Evolutionary conservation across 768 basidiomycete species (phyloP).

Genomic region (Macrolepiota fuliginosa): DNA sequence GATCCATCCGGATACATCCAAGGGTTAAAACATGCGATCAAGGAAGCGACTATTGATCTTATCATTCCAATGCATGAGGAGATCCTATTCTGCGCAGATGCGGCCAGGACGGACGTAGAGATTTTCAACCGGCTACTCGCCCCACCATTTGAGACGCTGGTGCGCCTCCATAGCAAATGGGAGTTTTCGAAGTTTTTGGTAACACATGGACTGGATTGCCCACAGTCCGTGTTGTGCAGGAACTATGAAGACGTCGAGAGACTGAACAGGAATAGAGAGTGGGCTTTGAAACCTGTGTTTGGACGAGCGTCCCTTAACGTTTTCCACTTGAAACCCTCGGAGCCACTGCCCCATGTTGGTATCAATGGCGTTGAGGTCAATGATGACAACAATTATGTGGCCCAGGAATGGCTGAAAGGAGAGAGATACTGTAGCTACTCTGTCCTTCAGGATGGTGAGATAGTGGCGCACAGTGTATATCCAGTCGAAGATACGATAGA

Average conservation of each 20-base stretch:
- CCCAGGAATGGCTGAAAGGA: constrained; percentile 20
- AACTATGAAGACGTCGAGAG: constrained; percentile 14
- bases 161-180: constrained; percentile 22
- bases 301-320: constrained; percentile 18
- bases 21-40: constrained; percentile 14
- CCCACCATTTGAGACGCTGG: constrained; percentile 16
- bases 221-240: constrained; percentile 15
- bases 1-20: constrained; percentile 17
- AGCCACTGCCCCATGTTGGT: constrained; percentile 10
- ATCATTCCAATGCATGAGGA: constrained; percentile 22
- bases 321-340: constrained; percentile 16
- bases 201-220: constrained; percentile 12
- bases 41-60: constrained; percentile 14
- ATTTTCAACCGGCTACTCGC: constrained; percentile 16
- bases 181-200: constrained; percentile 17
- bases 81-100: constrained; percentile 18
- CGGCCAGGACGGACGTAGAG: constrained; percentile 14
- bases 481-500: constrained; percentile 22
- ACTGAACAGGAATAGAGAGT: constrained; percentile 15
- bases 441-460: constrained; percentile 15
- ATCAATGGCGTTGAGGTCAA: constrained; percentile 12
- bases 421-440: constrained; percentile 19
- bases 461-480: constrained; percentile 17
- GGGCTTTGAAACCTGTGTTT: constrained; percentile 20
- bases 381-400: constrained; percentile 18